phyloP scores from a whole-genome alignment of 1,284 basidiomycete species.

The Cryptococcus sp. region DNA sequence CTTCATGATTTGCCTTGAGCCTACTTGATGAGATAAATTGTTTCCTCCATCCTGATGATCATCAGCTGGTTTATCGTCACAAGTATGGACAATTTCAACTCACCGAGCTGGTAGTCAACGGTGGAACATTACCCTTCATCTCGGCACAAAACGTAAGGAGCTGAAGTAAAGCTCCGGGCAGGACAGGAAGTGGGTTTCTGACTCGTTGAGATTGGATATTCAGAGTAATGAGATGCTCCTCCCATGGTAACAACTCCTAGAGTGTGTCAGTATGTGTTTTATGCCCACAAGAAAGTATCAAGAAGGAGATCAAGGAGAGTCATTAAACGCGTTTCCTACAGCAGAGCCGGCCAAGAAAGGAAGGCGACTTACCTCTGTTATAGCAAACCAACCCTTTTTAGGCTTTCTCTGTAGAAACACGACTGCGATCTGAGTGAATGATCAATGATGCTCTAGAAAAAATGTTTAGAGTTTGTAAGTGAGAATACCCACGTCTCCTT shows the following conservation, averaged over 20 bases:
- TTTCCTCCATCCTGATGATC: slow-evolving; percentile 20
- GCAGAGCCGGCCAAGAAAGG: neutral
- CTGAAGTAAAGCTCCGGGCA: slow-evolving; percentile 30
- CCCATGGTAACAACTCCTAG: slow-evolving; percentile 43
- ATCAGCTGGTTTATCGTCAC: neutral
- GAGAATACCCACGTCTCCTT: slow-evolving; percentile 20
- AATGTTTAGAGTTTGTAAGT: neutral
- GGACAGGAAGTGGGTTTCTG: neutral
- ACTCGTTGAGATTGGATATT: slow-evolving; percentile 10
- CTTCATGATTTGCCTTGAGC: neutral
- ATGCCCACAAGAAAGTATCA: neutral
- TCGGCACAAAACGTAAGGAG: slow-evolving; percentile 36
- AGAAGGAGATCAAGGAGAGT: too few relatives aligned
- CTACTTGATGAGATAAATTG: slow-evolving; percentile 32
- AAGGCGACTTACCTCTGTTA: slow-evolving; percentile 33
- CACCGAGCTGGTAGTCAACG: slow-evolving; percentile 22
- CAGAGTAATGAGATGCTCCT: slow-evolving; percentile 41
- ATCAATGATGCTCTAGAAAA: neutral
- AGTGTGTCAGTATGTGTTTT: neutral
- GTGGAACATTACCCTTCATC: slow-evolving; percentile 34
- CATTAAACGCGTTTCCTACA: neutral
- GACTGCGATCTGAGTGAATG: slow-evolving; percentile 29
- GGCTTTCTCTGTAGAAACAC: slow-evolving; percentile 41
- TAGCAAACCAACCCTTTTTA: slow-evolving; percentile 44
- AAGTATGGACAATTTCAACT: slow-evolving; percentile 2